These are phyloP conservation scores for Lactuca saligna DNA, from an alignment of 129 eudicot genomes.

Conservation along the genomic window DNA sequence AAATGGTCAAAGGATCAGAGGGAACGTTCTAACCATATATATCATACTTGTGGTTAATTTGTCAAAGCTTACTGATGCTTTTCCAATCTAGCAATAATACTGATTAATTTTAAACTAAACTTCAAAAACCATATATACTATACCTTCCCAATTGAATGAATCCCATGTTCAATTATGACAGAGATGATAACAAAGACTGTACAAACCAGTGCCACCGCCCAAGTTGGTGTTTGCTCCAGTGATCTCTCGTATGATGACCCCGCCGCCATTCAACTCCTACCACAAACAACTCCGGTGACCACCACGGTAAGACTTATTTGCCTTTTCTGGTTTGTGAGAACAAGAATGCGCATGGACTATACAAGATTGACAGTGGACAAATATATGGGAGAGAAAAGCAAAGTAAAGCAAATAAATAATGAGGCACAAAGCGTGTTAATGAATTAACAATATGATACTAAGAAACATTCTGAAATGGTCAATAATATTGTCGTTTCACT, in stretches of 20 bases:
- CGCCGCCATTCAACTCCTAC: conserved; percentile 42
- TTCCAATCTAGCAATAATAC: not conserved
- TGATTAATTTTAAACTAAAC: not conserved
- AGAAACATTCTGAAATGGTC: conserved; percentile 27
- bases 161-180: conserved; percentile 58
- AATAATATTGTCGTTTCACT: conserved; percentile 18
- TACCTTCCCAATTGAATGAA: conserved; percentile 70
- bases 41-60: no score
- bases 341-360: conserved; percentile 12
- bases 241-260: conserved; percentile 48
- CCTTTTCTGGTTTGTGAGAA: conserved; percentile 13
- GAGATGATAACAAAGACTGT: conserved; percentile 66
- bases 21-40: not conserved
- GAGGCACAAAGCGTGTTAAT: conserved; percentile 32
- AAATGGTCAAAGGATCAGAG: not conserved
- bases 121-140: not conserved
- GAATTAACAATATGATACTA: not conserved
- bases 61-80: no score
- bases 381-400: conserved; percentile 39
- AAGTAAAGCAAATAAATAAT: conserved; percentile 16
- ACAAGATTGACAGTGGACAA: conserved; percentile 15
- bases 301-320: conserved; percentile 15
- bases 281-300: not conserved
- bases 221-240: conserved; percentile 71
- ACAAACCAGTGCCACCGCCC: conserved; percentile 87